Base-by-base conservation (phyloP, 2,329 filamentous ascomycete genomes). In the Trichoderma brevicompactum region DNA sequence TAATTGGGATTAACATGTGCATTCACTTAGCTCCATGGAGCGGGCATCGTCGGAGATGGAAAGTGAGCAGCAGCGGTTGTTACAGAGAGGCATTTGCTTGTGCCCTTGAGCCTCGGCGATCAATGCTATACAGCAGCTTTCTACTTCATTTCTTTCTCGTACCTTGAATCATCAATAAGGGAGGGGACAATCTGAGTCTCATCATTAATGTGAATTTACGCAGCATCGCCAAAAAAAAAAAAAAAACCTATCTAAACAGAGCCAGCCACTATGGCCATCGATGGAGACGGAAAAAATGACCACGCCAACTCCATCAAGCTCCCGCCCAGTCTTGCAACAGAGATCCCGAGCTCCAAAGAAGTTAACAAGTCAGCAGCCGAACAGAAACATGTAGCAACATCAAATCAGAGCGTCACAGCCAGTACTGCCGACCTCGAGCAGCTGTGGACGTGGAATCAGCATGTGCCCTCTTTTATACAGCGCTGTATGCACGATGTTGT, bases 401-500 rank as follows among this genome's bases (percentile, higher is more conserved):
- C 40, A 15, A 46, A n/a, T 13, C 48, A 54, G n/a, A 40, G 44
- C 13, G 40, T 40, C 48, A 54, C 38, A 28, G 32, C 28, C 7
- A 46, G 40, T 17, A 23, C 40, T 38, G 17, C 10, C 49, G 61
- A 64, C 66, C 70, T 82, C 17, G 73, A 79, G 13, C 79, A 80
- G 66, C 72, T 85, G 55, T 82, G 81, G 79, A 67, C 68, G 19
- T 83, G 81, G 81, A 83, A 83, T 69, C 72, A 76, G 17, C 71
- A 72, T 1, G 70, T 83, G 2, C 79, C 81, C 1, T 74, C 77
- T 0, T 75, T 75, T 2, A 70, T 83, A 19, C 70, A 77, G 17
- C 73, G 71, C 52, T 82, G 79, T 67, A 81, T 83, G 74, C 82
- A 84, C 67, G 79, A 83, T 48, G 71, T 83, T 64, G 78, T 85